Evolutionary conservation across 257 asterid genomes (phyloP).

Genomic region (Salvia hispanica): DNA sequence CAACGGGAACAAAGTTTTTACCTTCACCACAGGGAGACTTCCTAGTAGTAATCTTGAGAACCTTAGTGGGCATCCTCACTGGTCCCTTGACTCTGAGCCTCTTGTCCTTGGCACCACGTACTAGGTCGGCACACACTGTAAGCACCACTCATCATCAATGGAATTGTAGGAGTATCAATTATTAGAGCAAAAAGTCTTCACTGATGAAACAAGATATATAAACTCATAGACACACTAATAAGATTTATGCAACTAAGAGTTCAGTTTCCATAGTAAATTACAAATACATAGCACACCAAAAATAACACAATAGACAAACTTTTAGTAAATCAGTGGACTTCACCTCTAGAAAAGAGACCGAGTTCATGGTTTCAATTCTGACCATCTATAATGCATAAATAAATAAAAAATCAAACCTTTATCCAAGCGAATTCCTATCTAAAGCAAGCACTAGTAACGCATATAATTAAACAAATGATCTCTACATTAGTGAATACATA

Average conservation of each 20-base stretch:
- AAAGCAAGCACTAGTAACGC: not conserved
- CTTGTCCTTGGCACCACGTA: conserved; percentile 73
- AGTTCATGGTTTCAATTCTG: too few relatives aligned
- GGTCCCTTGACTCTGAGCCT: conserved; percentile 71
- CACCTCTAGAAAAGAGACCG: too few relatives aligned
- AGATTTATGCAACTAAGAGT: not conserved
- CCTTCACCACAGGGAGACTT: conserved; percentile 82
- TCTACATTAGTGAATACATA: not conserved
- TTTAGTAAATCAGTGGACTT: too few relatives aligned
- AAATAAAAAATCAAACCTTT: too few relatives aligned
- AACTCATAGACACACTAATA: not conserved
- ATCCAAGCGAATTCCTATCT: not conserved
- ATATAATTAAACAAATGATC: not conserved
- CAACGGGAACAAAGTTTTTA: not conserved
- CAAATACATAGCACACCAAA: not conserved
- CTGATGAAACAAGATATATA: not conserved
- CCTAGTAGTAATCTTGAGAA: conserved; percentile 67
- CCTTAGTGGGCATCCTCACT: conserved; percentile 73
- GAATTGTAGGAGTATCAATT: not conserved
- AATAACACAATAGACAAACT: not conserved
- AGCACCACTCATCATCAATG: conserved; percentile 18
- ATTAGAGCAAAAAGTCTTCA: not conserved
- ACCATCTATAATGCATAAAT: too few relatives aligned
- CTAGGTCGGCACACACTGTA: conserved; percentile 59
- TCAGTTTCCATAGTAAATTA: not conserved